Base-by-base conservation (phyloP, 2,329 filamentous ascomycete species). In the Talaromyces sp. region DNA sequence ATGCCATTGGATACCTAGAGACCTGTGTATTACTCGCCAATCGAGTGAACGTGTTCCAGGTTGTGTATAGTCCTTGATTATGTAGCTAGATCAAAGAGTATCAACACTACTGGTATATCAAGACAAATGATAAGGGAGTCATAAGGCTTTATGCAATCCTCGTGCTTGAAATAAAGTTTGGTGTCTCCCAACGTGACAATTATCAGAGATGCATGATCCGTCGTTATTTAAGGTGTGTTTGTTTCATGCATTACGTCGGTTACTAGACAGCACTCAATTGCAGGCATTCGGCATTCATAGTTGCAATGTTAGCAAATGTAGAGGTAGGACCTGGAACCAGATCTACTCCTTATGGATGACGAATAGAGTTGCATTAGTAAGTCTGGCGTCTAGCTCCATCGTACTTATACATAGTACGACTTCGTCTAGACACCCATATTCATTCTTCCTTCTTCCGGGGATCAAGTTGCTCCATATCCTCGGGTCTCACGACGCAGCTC, bases 391-490 rank as follows among this genome's bases (percentile, higher is more conserved):
- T 41, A 62, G 59, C 35, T 11, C 33, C 52, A 62, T 22, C 22
- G 43, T n/a, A 37, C 47, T 41, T 62, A 35, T 41, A n/a, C 35
- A 54, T 54, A 31, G 22, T 9, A 43, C 37, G 35, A 54, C 45
- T 19, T 37, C 7, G 19, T 62, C 41, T 33, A 39, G 22, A n/a
- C 31, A 61, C 25, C 63, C 63, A 65, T 6, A 57, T 59, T 62
- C 63, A 65, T 50, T 65, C 58, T 17, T 65, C 63, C n/a, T 17
- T 56, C 27, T 62, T 65, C 58, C 22, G 57, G 17, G 39, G 39
- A 31, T 65, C 57, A 19, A 62, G 39, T 13, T 43, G 19, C 41
- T 57, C 39, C 49, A 65, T 41, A n/a, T 50, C 50, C 15, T 52
- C 63, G 2, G 63, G 58, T 10, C 41, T 35, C 10, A 65, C 25